Evolutionary conservation across 139 green algal genomes (phyloP).

Genomic region (Gonium pectorale): DNA sequence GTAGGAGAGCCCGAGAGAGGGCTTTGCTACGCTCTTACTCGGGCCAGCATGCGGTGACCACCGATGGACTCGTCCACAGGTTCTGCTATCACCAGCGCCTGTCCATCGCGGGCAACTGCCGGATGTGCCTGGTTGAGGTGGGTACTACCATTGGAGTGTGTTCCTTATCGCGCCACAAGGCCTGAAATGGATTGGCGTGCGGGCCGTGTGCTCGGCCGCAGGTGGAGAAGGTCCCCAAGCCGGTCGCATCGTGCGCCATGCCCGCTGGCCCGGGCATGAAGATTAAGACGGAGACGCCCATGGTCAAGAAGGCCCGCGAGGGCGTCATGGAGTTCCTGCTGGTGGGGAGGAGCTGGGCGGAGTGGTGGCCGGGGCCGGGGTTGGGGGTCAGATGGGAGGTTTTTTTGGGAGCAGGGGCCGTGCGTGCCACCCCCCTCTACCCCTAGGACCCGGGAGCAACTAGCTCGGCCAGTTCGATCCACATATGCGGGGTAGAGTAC

Average conservation of each 20-base stretch:
- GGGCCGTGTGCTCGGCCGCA: too few relatives aligned
- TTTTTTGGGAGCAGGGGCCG: too few relatives aligned
- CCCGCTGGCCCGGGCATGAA: conserved; percentile 95
- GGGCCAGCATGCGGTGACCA: neutral
- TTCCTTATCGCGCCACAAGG: neutral
- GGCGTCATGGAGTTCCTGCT: conserved; percentile 99
- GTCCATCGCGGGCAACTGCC: conserved; percentile 98
- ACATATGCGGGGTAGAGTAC: too few relatives aligned
- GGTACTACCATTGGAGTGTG: too few relatives aligned
- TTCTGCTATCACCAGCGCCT: conserved; percentile 99
- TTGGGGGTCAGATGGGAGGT: too few relatives aligned
- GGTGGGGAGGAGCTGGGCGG: conserved; percentile 49
- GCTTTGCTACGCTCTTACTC: neutral
- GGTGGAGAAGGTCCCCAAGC: conserved; percentile 97
- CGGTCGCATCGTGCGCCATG: conserved; percentile 98
- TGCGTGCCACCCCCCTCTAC: too few relatives aligned
- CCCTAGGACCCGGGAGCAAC: too few relatives aligned
- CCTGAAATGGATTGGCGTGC: neutral
- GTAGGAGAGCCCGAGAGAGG: conserved; percentile 52
- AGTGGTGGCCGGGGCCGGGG: too few relatives aligned
- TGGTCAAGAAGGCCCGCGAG: conserved; percentile 99
- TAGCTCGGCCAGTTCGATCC: too few relatives aligned
- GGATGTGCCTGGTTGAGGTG: conserved; percentile 99
- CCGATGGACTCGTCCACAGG: conserved; percentile 59
- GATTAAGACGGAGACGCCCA: conserved; percentile 94